These are phyloP conservation scores for Quillaja saponaria DNA, from an alignment of 306 rosid species.

Conservation along the genomic window DNA sequence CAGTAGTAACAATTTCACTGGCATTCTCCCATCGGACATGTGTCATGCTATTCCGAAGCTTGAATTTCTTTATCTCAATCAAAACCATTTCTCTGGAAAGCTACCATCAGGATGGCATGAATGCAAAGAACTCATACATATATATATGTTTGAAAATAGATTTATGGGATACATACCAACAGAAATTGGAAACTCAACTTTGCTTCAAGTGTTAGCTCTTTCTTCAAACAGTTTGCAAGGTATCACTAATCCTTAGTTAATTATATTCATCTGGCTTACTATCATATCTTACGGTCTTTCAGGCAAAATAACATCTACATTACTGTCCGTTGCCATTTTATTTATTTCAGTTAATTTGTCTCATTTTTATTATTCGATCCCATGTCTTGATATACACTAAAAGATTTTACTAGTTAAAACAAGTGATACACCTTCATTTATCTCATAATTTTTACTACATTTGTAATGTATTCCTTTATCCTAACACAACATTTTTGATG, in stretches of 20 bases:
- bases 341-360: too few relatives aligned
- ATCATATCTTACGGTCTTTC: too few relatives aligned
- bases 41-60: slow-evolving; percentile 12
- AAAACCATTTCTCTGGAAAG: slow-evolving; percentile 8
- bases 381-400: too few relatives aligned
- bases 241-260: not conserved
- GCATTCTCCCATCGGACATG: slow-evolving; percentile 17
- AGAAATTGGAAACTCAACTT: slow-evolving; percentile 27
- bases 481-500: too few relatives aligned
- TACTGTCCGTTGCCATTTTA: too few relatives aligned
- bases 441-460: too few relatives aligned
- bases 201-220: slow-evolving; percentile 16
- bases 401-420: too few relatives aligned
- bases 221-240: slow-evolving; percentile 22
- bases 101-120: slow-evolving; percentile 17
- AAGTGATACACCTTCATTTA: too few relatives aligned
- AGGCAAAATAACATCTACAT: too few relatives aligned
- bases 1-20: not conserved
- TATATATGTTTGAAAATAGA: not conserved
- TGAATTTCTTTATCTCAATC: slow-evolving; percentile 1
- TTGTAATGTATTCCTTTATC: too few relatives aligned
- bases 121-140: slow-evolving; percentile 3
- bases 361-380: too few relatives aligned
- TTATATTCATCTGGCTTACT: too few relatives aligned
- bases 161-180: slow-evolving; percentile 17